Evolutionary conservation across 2,329 filamentous ascomycete genomes (phyloP), one percentile per base, ranked within the genome.

Genomic region (Hansfordia pulvinata): DNA sequence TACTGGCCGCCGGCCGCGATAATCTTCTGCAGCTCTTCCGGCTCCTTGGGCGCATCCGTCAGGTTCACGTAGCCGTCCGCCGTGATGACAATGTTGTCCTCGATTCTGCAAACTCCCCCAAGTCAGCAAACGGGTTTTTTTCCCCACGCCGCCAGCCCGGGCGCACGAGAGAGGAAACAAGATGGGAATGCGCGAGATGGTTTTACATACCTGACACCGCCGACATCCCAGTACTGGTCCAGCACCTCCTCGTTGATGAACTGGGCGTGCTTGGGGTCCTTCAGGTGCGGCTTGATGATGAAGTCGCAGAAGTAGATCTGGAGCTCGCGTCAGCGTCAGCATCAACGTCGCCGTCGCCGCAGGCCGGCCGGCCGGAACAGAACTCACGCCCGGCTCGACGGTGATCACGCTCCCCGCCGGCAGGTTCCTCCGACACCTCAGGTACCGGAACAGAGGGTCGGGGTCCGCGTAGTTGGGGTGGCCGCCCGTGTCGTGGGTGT

Each of bases 231-330:
- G 53, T 90, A 94, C 39, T 68, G 69, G 9, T 83, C 65, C 20
- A 94, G 52, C 2, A 86, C 78, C 12, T 62, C 54, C 20, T 61
- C 57, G 44, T 93, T 73, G 41, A 94, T 93, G 44, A 74, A 92
- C 43, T 77, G 74, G 28, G 69, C 65, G 43, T 86, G 73, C 25
- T 70, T 66, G 0, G 78, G 71, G 36, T 85, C 73, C 25, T 73
- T 62, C 9, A 93, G 60, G 46, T 79, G 90, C 0, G 84, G 81
- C 23, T 77, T 69, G 34, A 94, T 81, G 36, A 92, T 92, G 47
- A 86, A 93, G 12, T 72, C 69, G 53, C 83, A 93, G 52, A 94
- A 94, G 56, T 94, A 94, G 35, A 88, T 75, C 70, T 75, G 33
- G 14, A 24, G n/a, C n/a, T n/a, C n/a, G n/a, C n/a, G n/a, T n/a